Evolutionary conservation across 148 eudicot species (phyloP).

Genomic region (Amaranthus cruentus): DNA sequence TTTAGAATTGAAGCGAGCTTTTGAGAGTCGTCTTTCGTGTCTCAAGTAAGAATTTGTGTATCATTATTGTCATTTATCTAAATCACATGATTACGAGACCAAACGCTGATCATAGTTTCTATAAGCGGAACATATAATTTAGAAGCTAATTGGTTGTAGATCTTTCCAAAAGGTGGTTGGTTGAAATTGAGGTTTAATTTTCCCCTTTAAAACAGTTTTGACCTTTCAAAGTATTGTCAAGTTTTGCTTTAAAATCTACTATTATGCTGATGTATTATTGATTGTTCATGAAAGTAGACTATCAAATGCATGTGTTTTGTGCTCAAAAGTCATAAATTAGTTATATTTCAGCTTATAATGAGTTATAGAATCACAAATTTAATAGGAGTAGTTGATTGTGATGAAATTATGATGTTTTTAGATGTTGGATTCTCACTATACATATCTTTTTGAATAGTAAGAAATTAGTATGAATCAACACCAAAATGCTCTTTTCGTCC

Average conservation of each 20-base stretch:
- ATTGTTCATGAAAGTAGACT: neutral
- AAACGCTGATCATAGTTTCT: too few species aligned
- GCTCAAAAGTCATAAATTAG: neutral
- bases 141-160: conserved; percentile 13
- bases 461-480: too few species aligned
- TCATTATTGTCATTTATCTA: neutral
- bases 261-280: neutral
- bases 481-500: too few species aligned
- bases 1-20: too few species aligned
- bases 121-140: neutral
- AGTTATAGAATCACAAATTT: neutral
- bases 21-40: too few species aligned
- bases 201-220: neutral
- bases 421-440: neutral
- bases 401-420: neutral
- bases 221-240: neutral
- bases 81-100: neutral
- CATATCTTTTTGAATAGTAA: neutral
- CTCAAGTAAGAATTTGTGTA: too few species aligned
- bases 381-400: too few species aligned
- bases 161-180: neutral
- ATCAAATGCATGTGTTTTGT: neutral
- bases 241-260: neutral
- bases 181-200: neutral
- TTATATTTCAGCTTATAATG: neutral